Conservation (phyloP, 768 basidiomycete genomes). For the Lactarius quietus region DNA sequence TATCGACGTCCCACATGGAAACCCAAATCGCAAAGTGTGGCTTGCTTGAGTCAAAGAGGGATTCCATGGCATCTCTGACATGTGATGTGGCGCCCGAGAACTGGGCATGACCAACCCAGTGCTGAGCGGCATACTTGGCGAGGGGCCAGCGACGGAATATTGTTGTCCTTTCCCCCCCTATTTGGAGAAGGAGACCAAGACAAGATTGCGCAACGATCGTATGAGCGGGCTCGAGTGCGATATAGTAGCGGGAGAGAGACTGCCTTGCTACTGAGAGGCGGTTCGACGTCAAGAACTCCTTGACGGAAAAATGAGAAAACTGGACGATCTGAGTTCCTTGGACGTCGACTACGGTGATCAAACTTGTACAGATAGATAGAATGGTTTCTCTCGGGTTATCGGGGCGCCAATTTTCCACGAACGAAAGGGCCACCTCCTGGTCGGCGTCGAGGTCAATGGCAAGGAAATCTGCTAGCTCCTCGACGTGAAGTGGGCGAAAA, state of each 20-base stretch:
- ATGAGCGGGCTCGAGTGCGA: background rate
- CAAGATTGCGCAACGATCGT: background rate
- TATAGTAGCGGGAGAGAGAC: background rate
- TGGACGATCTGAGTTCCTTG: background rate
- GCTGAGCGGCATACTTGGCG: background rate
- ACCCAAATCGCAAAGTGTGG: background rate
- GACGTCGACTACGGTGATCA: background rate
- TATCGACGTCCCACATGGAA: background rate
- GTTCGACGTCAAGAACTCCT: slow-evolving; percentile 3
- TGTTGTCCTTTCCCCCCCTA: background rate
- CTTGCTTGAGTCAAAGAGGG: background rate
- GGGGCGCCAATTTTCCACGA: background rate
- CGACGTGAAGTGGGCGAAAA: background rate
- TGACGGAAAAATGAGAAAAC: background rate
- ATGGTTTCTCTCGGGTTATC: background rate
- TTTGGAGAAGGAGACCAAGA: background rate
- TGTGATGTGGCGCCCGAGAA: background rate
- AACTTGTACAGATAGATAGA: slow-evolving; percentile 1
- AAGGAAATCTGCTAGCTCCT: background rate
- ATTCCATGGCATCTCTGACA: background rate
- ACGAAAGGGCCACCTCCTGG: background rate
- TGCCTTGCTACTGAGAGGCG: background rate
- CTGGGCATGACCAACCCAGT: slow-evolving; percentile 6
- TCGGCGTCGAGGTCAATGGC: background rate
- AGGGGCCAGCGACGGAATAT: background rate